Evolutionary conservation across 2,329 filamentous ascomycete genomes (phyloP).

Genomic region (Colletotrichum liriopes): DNA sequence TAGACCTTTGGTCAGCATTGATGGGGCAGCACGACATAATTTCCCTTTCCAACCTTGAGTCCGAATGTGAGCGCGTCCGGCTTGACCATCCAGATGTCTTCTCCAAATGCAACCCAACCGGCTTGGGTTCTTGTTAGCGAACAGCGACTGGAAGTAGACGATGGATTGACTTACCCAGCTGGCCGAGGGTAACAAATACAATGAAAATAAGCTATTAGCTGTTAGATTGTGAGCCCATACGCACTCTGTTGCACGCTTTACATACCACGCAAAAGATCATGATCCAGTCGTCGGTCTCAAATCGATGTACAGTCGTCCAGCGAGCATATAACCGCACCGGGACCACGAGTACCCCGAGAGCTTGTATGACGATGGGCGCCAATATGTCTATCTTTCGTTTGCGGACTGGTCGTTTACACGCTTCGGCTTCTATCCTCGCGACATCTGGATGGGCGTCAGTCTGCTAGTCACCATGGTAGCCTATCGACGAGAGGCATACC

Average conservation of each 20-base stretch:
- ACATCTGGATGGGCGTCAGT: constrained; percentile 49
- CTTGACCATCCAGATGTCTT: constrained; percentile 56
- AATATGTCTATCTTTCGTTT: constrained; percentile 52
- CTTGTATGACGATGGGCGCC: constrained; percentile 54
- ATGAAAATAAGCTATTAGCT: constrained; percentile 49
- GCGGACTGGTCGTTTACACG: constrained; percentile 52
- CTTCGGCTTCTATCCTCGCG: constrained; percentile 50
- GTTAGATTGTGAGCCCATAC: neutral
- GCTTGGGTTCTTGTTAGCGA: constrained; percentile 44
- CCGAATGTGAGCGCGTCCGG: constrained; percentile 48
- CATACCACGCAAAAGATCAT: constrained; percentile 55
- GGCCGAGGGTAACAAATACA: constrained; percentile 51
- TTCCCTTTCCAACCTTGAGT: constrained; percentile 47
- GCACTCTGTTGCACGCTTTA: neutral
- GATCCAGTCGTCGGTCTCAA: constrained; percentile 58
- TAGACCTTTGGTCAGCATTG: constrained; percentile 17
- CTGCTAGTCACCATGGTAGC: neutral
- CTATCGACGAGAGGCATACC: constrained; percentile 40
- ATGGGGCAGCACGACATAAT: neutral
- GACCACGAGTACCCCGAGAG: constrained; percentile 53
- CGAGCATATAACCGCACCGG: constrained; percentile 56
- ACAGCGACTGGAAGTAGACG: neutral
- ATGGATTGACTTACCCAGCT: constrained; percentile 48
- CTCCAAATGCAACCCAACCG: constrained; percentile 51
- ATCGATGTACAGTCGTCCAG: constrained; percentile 50